Evolutionary conservation across 805 yeast species (phyloP), one percentile per base, ranked within the genome.

Genomic region (Metschnikowia kofuensis): DNA sequence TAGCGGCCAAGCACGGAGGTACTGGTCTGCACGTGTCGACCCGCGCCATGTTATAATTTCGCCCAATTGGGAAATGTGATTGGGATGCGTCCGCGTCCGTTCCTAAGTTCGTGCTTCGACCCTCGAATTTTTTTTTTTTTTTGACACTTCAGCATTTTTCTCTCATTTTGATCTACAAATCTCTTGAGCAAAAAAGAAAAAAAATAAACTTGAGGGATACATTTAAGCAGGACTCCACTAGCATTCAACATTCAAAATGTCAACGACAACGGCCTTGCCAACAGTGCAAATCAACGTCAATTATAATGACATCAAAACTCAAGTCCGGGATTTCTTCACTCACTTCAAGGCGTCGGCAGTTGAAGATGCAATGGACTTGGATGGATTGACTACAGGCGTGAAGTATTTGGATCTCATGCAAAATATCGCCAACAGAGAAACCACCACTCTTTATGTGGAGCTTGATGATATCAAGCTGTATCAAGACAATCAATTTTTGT

Each of bases 341-440:
- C 85, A 87, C 59, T 90, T 73, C 75, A 87, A 82, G 67, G 59
- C 75, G 44, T 60, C 68, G 34, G 37, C 63, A 14, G 14, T 14
- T 11, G 48, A 45, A 13, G 54, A 42, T 29, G 45, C 39, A 12
- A 43, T 47, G 50, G 58, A 52, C 16, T 35, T 42, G 30, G 53
- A 42, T 34, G 53, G 42, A 8, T 10, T 27, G 26, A 6, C 45
- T 26, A 51, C 55, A 7, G 60, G 60, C 13, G 48, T 57, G 44
- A 94, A 94, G 66, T 94, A 94, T 69, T 72, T 86, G 83, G 73
- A 71, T 31, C 56, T 86, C 6, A 72, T 94, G 40, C 96, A 89
- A 62, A 73, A 82, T 56, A 78, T 94, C 31, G 90, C 97, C 50
- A 89, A 95, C 66, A 80, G 99, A 61, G 90, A 91, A 56, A 53